phyloP scores from a whole-genome alignment of 768 basidiomycete genomes.

The Pseudohyphozyma bogoriensis region DNA sequence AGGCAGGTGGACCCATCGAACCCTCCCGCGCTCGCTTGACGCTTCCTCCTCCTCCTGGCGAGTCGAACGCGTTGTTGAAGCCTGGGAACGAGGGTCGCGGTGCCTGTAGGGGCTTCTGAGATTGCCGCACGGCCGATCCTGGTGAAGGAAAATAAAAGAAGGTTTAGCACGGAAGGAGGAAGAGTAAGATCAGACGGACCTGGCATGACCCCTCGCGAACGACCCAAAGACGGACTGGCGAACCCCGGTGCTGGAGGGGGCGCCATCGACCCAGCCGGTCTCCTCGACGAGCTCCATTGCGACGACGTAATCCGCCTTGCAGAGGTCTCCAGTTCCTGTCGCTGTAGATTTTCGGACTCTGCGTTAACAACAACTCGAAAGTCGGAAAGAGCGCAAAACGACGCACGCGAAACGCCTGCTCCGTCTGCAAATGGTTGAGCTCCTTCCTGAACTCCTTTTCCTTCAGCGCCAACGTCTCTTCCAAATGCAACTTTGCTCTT shows the following conservation, averaged over 20 bases:
- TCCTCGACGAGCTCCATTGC: constrained; percentile 1
- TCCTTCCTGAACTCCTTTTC: constrained; percentile 12
- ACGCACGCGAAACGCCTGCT: constrained; percentile 15
- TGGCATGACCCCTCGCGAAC: neutral
- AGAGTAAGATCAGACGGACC: too few species aligned
- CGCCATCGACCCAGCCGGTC: neutral
- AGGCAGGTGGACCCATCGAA: neutral
- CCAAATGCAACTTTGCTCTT: neutral
- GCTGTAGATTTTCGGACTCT: neutral
- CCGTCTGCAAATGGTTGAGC: neutral
- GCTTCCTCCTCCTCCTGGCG: neutral
- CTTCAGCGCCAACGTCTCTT: neutral
- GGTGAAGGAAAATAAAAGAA: neutral
- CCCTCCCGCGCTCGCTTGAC: neutral
- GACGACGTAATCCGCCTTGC: neutral
- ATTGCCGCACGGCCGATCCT: neutral
- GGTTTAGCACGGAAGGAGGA: neutral
- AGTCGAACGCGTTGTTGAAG: constrained; percentile 16
- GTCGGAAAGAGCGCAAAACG: neutral
- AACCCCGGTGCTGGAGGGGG: neutral
- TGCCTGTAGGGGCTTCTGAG: neutral
- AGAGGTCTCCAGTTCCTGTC: constrained; percentile 9
- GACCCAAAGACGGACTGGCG: neutral
- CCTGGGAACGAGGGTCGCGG: constrained; percentile 1
- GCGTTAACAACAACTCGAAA: neutral